These are phyloP conservation scores for Fusarium guadeloupense DNA, from an alignment of 2,329 filamentous ascomycete genomes.

Conservation along the genomic window DNA sequence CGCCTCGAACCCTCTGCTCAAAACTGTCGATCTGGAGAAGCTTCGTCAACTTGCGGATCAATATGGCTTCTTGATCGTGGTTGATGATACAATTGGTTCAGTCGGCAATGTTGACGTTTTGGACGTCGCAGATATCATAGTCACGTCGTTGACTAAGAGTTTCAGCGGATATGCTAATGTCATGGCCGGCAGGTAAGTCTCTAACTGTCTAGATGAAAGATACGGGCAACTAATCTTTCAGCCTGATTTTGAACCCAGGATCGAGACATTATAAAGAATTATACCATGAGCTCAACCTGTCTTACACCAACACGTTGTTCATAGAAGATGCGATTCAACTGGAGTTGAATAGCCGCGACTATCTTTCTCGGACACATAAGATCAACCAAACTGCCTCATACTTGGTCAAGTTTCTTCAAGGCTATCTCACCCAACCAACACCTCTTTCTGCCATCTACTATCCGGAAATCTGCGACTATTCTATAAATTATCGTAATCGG, in stretches of 20 bases:
- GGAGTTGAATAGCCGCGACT: neutral
- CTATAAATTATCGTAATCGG: neutral
- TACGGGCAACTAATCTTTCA: too few relatives aligned
- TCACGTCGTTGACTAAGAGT: neutral
- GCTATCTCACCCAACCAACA: neutral
- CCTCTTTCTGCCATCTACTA: neutral
- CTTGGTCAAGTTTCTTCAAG: neutral
- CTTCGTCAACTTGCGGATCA: neutral
- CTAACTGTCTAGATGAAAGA: too few relatives aligned
- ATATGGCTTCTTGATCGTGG: neutral
- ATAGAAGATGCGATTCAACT: neutral
- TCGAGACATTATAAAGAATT: neutral
- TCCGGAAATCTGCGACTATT: neutral
- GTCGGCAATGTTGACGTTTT: neutral
- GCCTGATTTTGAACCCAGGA: neutral
- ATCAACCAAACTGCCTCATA: too few relatives aligned
- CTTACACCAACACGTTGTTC: neutral
- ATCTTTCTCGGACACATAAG: neutral
- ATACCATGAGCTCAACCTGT: neutral
- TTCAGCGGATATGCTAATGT: neutral
- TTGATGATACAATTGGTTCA: neutral
- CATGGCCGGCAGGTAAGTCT: neutral
- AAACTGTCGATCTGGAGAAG: neutral
- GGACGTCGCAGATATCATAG: neutral
- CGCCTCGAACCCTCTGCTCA: neutral